These are phyloP conservation scores for Tulasnella sp. DNA, from an alignment of 768 basidiomycete genomes.

Conservation along the genomic window DNA sequence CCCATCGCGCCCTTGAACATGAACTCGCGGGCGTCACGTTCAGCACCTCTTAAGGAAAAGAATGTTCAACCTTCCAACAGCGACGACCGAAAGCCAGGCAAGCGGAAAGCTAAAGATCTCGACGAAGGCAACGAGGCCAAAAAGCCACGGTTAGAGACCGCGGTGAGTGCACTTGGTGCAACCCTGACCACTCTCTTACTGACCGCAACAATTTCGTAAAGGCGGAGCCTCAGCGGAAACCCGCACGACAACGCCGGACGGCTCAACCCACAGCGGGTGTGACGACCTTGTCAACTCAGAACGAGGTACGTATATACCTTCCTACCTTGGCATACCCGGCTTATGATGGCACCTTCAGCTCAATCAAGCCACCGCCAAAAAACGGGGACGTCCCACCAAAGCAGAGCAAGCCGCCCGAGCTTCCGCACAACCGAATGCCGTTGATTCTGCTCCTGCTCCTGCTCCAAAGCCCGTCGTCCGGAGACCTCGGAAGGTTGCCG, in stretches of 20 bases:
- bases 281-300: no score
- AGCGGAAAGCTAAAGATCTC: neutral
- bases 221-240: no score
- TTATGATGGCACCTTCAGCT: neutral
- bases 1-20: neutral
- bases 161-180: neutral
- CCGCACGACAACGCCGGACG: no score
- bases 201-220: no score
- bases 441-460: neutral
- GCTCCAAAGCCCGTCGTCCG: constrained; percentile 26
- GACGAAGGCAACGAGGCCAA: neutral
- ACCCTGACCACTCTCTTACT: no score
- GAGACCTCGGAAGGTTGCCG: constrained; percentile 29
- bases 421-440: constrained; percentile 21
- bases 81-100: neutral
- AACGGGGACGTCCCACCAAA: constrained; percentile 7
- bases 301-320: no score
- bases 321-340: no score
- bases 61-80: neutral
- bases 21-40: neutral
- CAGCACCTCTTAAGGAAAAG: constrained; percentile 7
- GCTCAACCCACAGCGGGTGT: no score
- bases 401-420: neutral
- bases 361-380: neutral
- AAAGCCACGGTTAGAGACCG: neutral